Conservation (phyloP, 257 asterid genomes). For the Marsdenia floribunda region DNA sequence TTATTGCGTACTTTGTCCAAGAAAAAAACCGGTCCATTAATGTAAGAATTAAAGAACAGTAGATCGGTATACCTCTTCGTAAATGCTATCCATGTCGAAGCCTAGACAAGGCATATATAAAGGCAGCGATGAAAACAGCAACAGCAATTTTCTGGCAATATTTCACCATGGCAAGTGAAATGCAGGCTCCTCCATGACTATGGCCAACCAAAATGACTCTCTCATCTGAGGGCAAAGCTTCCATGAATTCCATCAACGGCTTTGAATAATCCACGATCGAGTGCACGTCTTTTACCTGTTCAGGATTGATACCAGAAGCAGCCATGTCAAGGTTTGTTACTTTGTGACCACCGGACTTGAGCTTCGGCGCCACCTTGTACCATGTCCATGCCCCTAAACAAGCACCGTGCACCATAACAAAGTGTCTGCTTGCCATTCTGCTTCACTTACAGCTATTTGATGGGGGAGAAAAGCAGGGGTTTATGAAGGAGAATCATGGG, state of each 20-base stretch:
- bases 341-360: constrained; percentile 7
- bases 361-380: constrained; percentile 7
- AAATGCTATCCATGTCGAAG: neutral
- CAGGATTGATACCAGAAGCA: constrained; percentile 12
- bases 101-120: constrained; percentile 16
- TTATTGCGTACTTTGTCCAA: too few relatives aligned
- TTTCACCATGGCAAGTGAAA: constrained; percentile 17
- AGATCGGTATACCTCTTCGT: neutral
- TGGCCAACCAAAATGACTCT: constrained; percentile 19
- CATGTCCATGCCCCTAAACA: constrained; percentile 12
- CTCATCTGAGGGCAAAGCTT: constrained; percentile 1
- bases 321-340: constrained; percentile 23
- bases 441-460: too few relatives aligned
- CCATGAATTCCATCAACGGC: constrained; percentile 19
- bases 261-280: constrained; percentile 2
- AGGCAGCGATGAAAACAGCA: constrained; percentile 16
- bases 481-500: too few relatives aligned
- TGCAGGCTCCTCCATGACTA: constrained; percentile 13
- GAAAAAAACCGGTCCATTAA: too few relatives aligned
- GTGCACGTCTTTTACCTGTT: constrained; percentile 5
- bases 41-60: too few relatives aligned
- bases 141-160: constrained; percentile 11
- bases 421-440: neutral
- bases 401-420: constrained; percentile 14
- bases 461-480: too few relatives aligned